Conservation (phyloP, 192 early-diverging fungal species). For the Dissophora ornata region DNA sequence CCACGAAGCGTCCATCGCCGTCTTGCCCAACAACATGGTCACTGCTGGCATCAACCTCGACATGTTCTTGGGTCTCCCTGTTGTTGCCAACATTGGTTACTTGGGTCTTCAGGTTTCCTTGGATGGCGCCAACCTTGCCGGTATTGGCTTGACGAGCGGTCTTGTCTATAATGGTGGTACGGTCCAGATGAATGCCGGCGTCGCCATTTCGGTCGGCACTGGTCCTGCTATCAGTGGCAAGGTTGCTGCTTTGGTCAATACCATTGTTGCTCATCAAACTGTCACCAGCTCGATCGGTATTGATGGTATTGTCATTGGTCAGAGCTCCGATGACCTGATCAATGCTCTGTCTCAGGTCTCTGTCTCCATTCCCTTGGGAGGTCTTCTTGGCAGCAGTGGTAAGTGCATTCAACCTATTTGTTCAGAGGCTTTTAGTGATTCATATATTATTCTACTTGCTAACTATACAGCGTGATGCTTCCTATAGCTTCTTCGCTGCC, state of each 20-base stretch:
- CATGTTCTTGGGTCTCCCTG: constrained; percentile 47
- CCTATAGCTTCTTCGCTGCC: constrained; percentile 25
- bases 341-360: constrained; percentile 39
- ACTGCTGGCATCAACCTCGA: constrained; percentile 39
- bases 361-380: constrained; percentile 25
- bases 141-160: constrained; percentile 33
- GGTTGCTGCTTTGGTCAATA: constrained; percentile 42
- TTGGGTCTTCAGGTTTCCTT: constrained; percentile 44
- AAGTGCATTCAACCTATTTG: not conserved
- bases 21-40: constrained; percentile 48
- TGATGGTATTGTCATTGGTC: constrained; percentile 40
- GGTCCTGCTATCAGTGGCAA: constrained; percentile 32
- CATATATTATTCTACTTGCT: not conserved
- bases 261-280: constrained; percentile 45
- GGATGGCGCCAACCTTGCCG: constrained; percentile 37
- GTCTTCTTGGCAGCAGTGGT: constrained; percentile 36
- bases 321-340: constrained; percentile 33
- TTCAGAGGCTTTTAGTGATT: not conserved
- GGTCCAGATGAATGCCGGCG: constrained; percentile 36
- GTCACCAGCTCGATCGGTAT: constrained; percentile 33
- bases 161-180: constrained; percentile 36
- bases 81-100: constrained; percentile 52
- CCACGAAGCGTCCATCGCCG: constrained; percentile 43
- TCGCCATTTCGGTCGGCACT: constrained; percentile 40
- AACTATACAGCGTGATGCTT: not conserved